These are phyloP conservation scores for Microdochium paspali DNA, from an alignment of 2,329 filamentous ascomycete species.

Conservation along the genomic window DNA sequence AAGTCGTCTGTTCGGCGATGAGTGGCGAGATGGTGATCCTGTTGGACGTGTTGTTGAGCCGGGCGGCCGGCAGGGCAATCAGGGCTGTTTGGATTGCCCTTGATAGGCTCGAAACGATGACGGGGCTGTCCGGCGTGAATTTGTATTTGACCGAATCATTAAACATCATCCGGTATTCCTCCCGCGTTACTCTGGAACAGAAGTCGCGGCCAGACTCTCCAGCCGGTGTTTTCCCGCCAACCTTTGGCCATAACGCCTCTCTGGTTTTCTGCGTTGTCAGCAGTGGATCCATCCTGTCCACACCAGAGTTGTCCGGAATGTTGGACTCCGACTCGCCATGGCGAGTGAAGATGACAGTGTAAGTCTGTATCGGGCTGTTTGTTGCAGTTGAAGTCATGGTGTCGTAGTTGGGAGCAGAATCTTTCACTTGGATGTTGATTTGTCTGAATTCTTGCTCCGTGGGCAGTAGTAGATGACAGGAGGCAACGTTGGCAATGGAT, in stretches of 20 bases:
- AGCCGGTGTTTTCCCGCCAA: not conserved
- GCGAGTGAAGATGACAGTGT: conserved; percentile 3
- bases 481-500: no score
- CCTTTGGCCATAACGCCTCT: not conserved
- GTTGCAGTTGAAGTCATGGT: no score
- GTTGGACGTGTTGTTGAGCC: not conserved
- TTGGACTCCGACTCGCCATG: conserved; percentile 5
- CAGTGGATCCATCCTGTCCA: conserved; percentile 1
- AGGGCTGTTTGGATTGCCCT: conserved; percentile 3
- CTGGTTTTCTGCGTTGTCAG: not conserved
- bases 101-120: conserved; percentile 2
- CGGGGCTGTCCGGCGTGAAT: not conserved
- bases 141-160: not conserved
- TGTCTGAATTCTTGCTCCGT: no score
- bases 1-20: conserved; percentile 3
- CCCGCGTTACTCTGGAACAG: not conserved
- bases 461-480: no score
- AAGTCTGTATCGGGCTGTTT: not conserved
- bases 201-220: not conserved
- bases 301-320: not conserved
- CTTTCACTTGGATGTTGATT: no score
- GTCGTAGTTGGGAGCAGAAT: no score
- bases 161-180: not conserved
- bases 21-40: conserved; percentile 3
- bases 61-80: not conserved